phyloP scores from a whole-genome alignment of 495 filamentous ascomycete genomes.

The Astrocystis sublimbata region DNA sequence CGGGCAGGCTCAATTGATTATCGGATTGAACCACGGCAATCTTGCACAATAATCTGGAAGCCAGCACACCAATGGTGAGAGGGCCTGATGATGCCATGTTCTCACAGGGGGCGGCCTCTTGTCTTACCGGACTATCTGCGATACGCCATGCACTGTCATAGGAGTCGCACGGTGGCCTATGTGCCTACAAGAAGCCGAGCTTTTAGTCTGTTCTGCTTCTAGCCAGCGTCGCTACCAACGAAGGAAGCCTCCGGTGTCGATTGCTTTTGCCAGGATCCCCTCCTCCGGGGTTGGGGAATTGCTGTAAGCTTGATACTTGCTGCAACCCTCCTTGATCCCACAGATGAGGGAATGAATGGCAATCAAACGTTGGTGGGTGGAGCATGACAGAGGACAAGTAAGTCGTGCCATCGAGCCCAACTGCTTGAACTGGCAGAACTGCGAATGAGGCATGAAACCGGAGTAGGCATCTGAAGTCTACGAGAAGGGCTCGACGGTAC shows the following conservation, averaged over 20 bases:
- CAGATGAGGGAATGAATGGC: too few species aligned
- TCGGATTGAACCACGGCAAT: too few species aligned
- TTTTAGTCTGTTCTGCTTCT: not conserved
- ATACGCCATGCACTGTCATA: not conserved
- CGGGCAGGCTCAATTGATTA: not conserved
- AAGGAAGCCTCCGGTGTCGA: not conserved
- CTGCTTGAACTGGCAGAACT: too few species aligned
- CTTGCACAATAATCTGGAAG: too few species aligned
- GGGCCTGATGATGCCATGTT: too few species aligned
- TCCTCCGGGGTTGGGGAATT: not conserved
- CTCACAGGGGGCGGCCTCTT: too few species aligned
- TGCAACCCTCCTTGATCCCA: not conserved
- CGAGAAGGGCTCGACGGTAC: too few species aligned
- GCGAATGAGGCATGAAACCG: too few species aligned
- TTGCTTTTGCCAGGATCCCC: not conserved
- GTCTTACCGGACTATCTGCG: not conserved
- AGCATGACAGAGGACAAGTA: slow-evolving; percentile 17
- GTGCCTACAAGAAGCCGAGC: not conserved
- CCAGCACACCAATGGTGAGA: too few species aligned
- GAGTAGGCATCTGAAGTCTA: too few species aligned
- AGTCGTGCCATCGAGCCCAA: slow-evolving; percentile 4
- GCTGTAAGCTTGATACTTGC: not conserved
- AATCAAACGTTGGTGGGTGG: too few species aligned
- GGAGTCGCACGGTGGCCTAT: not conserved
- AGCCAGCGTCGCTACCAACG: not conserved